These are phyloP conservation scores for Geotrichum histeridarum DNA, from an alignment of 1,139 yeast species.

Conservation along the genomic window DNA sequence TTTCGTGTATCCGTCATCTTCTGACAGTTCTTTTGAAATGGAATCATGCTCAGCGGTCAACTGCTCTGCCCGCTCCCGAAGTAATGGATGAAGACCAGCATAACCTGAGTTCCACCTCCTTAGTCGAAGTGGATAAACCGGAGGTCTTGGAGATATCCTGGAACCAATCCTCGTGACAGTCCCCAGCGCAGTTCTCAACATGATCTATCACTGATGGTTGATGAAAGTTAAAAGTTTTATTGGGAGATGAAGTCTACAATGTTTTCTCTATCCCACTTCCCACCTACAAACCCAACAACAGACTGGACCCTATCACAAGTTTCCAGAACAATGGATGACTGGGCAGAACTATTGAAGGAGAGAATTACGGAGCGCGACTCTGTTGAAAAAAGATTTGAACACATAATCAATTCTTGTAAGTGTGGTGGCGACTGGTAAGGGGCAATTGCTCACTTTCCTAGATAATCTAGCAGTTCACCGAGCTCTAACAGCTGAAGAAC, in stretches of 20 bases:
- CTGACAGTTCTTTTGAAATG: slow-evolving; percentile 47
- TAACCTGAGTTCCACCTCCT: slow-evolving; percentile 6
- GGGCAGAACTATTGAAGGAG: slow-evolving; percentile 31
- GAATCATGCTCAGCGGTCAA: slow-evolving; percentile 48
- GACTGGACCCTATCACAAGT: background rate
- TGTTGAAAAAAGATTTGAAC: slow-evolving; percentile 27
- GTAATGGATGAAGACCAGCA: slow-evolving; percentile 49
- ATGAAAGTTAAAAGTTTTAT: background rate
- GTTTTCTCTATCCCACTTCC: background rate
- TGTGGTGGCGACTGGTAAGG: background rate
- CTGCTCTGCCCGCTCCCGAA: slow-evolving; percentile 56
- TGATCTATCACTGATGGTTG: background rate
- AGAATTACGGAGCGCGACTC: slow-evolving; percentile 28
- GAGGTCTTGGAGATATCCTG: background rate
- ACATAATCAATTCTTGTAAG: slow-evolving; percentile 27
- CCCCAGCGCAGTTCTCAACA: slow-evolving; percentile 1
- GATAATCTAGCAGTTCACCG: slow-evolving; percentile 19
- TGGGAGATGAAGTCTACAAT: background rate
- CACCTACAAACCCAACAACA: background rate
- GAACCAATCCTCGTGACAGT: background rate
- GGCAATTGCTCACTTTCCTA: background rate
- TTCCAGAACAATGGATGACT: slow-evolving; percentile 13
- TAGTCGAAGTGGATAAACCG: background rate
- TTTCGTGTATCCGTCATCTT: slow-evolving; percentile 47
- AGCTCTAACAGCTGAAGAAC: slow-evolving; percentile 20